phyloP scores from a whole-genome alignment of 441 rosid genomes.

The Manihot esculenta region DNA sequence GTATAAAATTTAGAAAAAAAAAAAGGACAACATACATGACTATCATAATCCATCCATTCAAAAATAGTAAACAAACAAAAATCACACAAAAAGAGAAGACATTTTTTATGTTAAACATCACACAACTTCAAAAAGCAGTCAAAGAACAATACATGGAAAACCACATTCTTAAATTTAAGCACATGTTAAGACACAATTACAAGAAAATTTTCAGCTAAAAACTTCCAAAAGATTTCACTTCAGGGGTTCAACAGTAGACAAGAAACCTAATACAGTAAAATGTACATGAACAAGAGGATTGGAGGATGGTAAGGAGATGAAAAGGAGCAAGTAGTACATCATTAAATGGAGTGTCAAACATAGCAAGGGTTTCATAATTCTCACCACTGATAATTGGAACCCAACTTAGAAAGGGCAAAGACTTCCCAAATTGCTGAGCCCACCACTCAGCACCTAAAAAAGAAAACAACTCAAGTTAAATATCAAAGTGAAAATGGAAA shows the following conservation, averaged over 20 bases:
- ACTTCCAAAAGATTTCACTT: neutral
- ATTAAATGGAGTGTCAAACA: neutral
- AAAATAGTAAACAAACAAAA: neutral
- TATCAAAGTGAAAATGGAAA: conserved; percentile 4
- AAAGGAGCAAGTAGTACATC: neutral
- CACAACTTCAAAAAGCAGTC: neutral
- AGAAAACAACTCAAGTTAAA: conserved; percentile 4
- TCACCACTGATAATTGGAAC: conserved; percentile 75
- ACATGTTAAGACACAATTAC: neutral
- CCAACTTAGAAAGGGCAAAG: conserved; percentile 81
- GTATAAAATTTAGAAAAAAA: neutral
- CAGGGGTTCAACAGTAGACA: neutral
- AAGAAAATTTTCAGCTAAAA: neutral
- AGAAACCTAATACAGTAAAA: neutral
- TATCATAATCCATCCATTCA: neutral
- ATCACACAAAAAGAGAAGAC: neutral
- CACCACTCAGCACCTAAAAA: conserved; percentile 92
- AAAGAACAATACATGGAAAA: neutral
- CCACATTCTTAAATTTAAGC: neutral
- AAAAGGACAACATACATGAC: neutral
- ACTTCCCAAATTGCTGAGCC: conserved; percentile 60
- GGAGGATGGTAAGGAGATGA: neutral
- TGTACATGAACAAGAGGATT: neutral
- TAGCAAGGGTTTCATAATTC: conserved; percentile 7
- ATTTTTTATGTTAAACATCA: neutral